Evolutionary conservation across 805 yeast species (phyloP), one percentile per base, ranked within the genome.

Genomic region (Sporopachydermia quercuum): DNA sequence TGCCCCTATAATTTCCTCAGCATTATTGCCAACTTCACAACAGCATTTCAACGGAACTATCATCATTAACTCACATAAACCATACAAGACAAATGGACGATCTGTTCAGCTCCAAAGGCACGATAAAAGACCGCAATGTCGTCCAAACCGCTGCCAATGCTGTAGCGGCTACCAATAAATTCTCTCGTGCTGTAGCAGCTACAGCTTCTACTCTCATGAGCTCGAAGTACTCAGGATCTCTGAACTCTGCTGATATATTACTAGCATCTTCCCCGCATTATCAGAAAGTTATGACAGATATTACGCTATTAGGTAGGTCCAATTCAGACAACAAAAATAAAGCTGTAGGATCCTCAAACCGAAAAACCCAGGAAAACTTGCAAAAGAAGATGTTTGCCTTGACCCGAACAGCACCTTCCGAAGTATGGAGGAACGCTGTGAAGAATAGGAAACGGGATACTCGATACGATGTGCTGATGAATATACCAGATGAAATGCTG

Each of bases 401-500:
- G 40, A 30, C 52, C 14, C 40, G 49, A 16, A 41, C 49, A 34
- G 49, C 61, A 4, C 63, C 63, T 2, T 42, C 55, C 4, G 64
- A 60, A 39, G 42, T 58, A 11, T 55, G 58, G 15, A 42, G 53
- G 6, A 30, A 46, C 54, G 4, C 42, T 55, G 15, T 48, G 63
- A 2, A 40, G 44, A 3, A 49, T 56, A 15, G 68, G 63, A 44
- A 57, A 65, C 15, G 64, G 66, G 6, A 23, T n/a, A 23, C 30
- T n/a, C 30, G 30, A 23, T 69, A 62, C 40, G 65, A 68, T 45
- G 71, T 72, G 18, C 57, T 73, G 40, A 63, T 71, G 19, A 58
- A 66, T 39, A 61, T 79, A n/a, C 70, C 81, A 14, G 82, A 76
- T 46, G 82, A 76, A 27, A 49, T 79, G 45, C 59, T 81, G 23